Conservation (phyloP, 805 yeast species). For the Lipomyces starkeyi region DNA sequence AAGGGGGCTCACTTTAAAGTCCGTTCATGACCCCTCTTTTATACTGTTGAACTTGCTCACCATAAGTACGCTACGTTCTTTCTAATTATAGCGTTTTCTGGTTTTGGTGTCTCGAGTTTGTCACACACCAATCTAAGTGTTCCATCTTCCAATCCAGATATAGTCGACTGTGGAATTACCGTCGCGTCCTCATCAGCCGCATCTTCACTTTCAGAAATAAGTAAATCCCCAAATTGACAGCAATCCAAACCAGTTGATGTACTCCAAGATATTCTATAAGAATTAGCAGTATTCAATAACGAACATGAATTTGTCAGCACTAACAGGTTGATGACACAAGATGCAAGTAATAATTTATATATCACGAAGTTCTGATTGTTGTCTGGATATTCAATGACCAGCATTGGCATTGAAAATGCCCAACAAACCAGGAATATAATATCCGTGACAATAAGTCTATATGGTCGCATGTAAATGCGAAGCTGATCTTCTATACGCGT, state of each 20-base stretch:
- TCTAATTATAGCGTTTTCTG: neutral
- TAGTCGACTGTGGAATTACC: slow-evolving; percentile 2
- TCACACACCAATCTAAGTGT: neutral
- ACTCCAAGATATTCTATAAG: slow-evolving; percentile 25
- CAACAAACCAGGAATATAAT: slow-evolving; percentile 24
- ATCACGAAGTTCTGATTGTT: neutral
- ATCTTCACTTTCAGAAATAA: neutral
- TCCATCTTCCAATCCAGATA: slow-evolving; percentile 1
- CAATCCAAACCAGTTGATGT: slow-evolving; percentile 16
- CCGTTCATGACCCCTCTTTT: neutral
- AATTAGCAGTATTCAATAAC: neutral
- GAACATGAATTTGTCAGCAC: slow-evolving; percentile 2
- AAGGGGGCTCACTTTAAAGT: neutral
- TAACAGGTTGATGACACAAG: slow-evolving; percentile 7
- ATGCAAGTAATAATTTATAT: slow-evolving; percentile 11
- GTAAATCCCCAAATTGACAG: slow-evolving; percentile 14
- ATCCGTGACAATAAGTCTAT: slow-evolving; percentile 16
- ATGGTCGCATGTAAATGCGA: slow-evolving; percentile 8
- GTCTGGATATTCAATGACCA: slow-evolving; percentile 23
- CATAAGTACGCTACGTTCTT: neutral
- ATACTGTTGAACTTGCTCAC: neutral
- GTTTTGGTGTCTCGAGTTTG: neutral
- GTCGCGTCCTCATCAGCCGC: neutral
- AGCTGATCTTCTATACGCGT: neutral
- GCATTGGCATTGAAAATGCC: slow-evolving; percentile 27